These are phyloP conservation scores for Penicillium sclerotiorum DNA, from an alignment of 2,329 filamentous ascomycete species.

Conservation along the genomic window DNA sequence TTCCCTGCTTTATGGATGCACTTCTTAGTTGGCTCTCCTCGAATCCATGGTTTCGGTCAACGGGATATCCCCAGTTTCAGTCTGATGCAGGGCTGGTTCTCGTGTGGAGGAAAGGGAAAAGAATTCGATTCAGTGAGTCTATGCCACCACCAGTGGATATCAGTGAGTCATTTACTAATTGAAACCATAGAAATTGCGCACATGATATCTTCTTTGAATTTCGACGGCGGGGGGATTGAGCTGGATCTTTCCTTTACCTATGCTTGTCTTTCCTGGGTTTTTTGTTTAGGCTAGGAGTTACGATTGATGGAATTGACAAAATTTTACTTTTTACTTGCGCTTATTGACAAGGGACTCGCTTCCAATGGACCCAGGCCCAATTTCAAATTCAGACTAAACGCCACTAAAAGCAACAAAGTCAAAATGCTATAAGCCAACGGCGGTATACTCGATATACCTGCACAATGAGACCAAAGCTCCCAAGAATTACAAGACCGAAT, in stretches of 20 bases:
- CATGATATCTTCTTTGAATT: slow-evolving; percentile 17
- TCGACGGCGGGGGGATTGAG: slow-evolving; percentile 8
- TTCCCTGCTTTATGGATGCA: too few relatives aligned
- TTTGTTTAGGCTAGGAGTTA: slow-evolving; percentile 20
- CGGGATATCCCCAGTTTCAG: neutral
- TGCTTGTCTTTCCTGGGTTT: slow-evolving; percentile 7
- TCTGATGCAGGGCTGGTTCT: slow-evolving; percentile 18
- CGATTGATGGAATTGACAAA: slow-evolving; percentile 23
- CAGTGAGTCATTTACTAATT: neutral
- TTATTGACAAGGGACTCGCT: neutral
- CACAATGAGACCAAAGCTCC: neutral
- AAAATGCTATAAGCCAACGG: neutral
- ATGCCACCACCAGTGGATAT: slow-evolving; percentile 14
- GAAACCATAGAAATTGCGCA: slow-evolving; percentile 8
- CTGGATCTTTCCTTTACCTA: slow-evolving; percentile 10
- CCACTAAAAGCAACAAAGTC: neutral
- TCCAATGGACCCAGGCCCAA: neutral
- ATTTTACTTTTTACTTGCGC: neutral
- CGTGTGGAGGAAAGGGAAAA: slow-evolving; percentile 43
- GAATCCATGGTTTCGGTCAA: neutral
- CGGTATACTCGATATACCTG: neutral
- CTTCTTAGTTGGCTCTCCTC: too few relatives aligned
- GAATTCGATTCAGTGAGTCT: slow-evolving; percentile 22
- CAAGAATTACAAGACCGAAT: neutral
- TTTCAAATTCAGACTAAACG: neutral